Percentiles rank a stretch among this genome's conserved stretches.
These are phyloP conservation scores for Melastoma candidum DNA, from an alignment of 441 rosid genomes.

Conservation along the genomic window DNA sequence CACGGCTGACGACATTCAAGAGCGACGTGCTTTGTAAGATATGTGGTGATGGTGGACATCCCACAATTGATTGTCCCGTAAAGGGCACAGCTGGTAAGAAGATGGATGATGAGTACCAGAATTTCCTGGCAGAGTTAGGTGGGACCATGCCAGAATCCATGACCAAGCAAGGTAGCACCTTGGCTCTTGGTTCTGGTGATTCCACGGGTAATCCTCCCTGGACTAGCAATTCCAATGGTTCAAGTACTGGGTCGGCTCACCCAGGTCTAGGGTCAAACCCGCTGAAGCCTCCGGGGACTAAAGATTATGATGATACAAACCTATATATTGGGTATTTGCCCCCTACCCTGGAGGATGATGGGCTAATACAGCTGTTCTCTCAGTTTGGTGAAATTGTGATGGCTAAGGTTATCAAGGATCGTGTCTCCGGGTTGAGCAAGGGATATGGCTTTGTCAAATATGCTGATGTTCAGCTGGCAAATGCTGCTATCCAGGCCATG, in stretches of 20 bases:
- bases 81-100: slow-evolving; percentile 70
- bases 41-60: slow-evolving; percentile 98
- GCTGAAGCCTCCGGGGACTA: slow-evolving; percentile 32
- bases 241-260: slow-evolving; percentile 30
- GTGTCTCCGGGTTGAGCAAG: slow-evolving; percentile 60
- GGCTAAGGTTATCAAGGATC: slow-evolving; percentile 97
- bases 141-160: slow-evolving; percentile 86
- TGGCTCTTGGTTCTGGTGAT: slow-evolving; percentile 61
- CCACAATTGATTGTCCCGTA: slow-evolving; percentile 63
- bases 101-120: slow-evolving; percentile 97
- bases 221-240: slow-evolving; percentile 53
- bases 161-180: slow-evolving; percentile 50
- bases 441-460: slow-evolving; percentile 95
- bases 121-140: slow-evolving; percentile 84
- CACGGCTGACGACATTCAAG: slow-evolving; percentile 77
- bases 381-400: slow-evolving; percentile 84
- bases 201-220: slow-evolving; percentile 76
- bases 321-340: slow-evolving; percentile 87
- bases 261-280: slow-evolving; percentile 62
- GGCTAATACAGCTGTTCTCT: slow-evolving; percentile 69
- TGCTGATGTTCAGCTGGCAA: slow-evolving; percentile 82
- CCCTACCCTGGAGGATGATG: slow-evolving; percentile 75
- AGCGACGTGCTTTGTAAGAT: slow-evolving; percentile 96
- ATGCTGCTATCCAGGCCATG: slow-evolving; percentile 70
- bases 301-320: slow-evolving; percentile 86